A percentile compares a stretch with the other conserved stretches of the same genome.
phyloP scores from a whole-genome alignment of 2,329 filamentous ascomycete genomes.

The Akanthomyces uredinophilus region DNA sequence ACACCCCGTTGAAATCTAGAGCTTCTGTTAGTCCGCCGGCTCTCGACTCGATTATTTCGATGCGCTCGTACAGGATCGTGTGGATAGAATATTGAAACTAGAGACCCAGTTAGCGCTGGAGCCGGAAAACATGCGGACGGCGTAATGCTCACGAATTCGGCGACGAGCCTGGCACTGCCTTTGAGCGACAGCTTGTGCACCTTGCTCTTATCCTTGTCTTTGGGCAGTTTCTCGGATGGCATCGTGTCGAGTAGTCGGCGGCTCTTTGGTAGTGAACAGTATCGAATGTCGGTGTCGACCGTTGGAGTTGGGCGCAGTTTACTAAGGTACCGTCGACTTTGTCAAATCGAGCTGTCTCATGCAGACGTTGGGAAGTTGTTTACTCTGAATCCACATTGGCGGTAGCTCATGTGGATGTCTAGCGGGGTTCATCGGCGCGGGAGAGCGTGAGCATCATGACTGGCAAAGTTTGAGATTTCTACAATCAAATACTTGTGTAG shows the following conservation, averaged over 20 bases:
- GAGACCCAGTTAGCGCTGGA: not conserved
- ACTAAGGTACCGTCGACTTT: no score
- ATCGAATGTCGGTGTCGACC: not conserved
- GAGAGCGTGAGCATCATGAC: not conserved
- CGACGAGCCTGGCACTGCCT: constrained; percentile 77
- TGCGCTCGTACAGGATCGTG: constrained; percentile 70
- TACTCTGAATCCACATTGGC: not conserved
- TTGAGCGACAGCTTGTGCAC: constrained; percentile 91
- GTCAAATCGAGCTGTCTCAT: not conserved
- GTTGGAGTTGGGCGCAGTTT: no score
- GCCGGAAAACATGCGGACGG: not conserved
- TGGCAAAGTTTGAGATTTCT: not conserved
- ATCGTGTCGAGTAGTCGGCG: not conserved
- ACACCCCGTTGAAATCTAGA: constrained; percentile 75
- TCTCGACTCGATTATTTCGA: not conserved
- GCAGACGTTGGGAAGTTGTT: constrained; percentile 1
- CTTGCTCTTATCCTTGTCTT: constrained; percentile 70
- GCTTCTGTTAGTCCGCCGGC: not conserved
- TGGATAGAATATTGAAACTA: constrained; percentile 98
- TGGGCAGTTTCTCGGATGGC: constrained; percentile 13
- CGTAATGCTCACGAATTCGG: constrained; percentile 74
- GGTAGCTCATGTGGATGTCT: constrained; percentile 8
- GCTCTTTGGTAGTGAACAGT: not conserved
- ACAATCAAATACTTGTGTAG: not conserved
- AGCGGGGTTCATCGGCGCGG: constrained; percentile 1